Conservation (phyloP, 768 basidiomycete genomes). For the Agrocybe chaxingu region DNA sequence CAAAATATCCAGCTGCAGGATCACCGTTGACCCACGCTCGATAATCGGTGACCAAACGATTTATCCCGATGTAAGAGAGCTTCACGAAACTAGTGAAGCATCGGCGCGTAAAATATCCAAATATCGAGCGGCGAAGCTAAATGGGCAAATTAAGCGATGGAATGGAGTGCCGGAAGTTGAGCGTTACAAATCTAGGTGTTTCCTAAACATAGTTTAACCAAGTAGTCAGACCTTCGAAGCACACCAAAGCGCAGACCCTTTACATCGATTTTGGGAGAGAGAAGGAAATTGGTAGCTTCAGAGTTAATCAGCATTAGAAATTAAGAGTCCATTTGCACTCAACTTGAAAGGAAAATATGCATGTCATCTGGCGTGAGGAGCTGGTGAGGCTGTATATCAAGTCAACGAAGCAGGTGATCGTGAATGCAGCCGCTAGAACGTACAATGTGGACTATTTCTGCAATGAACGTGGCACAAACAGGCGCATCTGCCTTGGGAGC, state of each 20-base stretch:
- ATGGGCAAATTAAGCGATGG: background rate
- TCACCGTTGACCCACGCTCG: slow-evolving; percentile 58
- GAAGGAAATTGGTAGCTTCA: too few relatives aligned
- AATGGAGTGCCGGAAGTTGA: background rate
- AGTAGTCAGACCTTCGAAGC: too few relatives aligned
- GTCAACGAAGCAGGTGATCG: background rate
- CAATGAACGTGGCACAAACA: slow-evolving; percentile 41
- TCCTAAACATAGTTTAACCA: slow-evolving; percentile 12
- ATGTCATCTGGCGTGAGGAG: slow-evolving; percentile 56
- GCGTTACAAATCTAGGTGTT: slow-evolving; percentile 20
- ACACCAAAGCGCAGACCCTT: background rate
- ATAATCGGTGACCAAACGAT: slow-evolving; percentile 65
- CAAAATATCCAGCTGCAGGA: slow-evolving; percentile 42
- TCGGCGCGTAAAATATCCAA: slow-evolving; percentile 79
- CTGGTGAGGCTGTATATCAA: slow-evolving; percentile 35
- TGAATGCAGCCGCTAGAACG: slow-evolving; percentile 14
- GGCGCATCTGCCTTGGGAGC: slow-evolving; percentile 43
- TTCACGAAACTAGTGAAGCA: slow-evolving; percentile 75
- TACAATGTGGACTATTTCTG: slow-evolving; percentile 40
- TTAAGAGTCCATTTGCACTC: too few relatives aligned
- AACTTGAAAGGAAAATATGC: slow-evolving; percentile 59
- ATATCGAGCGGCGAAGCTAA: slow-evolving; percentile 71
- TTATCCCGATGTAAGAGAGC: slow-evolving; percentile 70
- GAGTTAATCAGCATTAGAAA: too few relatives aligned
- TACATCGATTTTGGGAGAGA: slow-evolving; percentile 32